Evolutionary conservation across 2,329 filamentous ascomycete genomes (phyloP).

Genomic region (Elsinoe perseae): DNA sequence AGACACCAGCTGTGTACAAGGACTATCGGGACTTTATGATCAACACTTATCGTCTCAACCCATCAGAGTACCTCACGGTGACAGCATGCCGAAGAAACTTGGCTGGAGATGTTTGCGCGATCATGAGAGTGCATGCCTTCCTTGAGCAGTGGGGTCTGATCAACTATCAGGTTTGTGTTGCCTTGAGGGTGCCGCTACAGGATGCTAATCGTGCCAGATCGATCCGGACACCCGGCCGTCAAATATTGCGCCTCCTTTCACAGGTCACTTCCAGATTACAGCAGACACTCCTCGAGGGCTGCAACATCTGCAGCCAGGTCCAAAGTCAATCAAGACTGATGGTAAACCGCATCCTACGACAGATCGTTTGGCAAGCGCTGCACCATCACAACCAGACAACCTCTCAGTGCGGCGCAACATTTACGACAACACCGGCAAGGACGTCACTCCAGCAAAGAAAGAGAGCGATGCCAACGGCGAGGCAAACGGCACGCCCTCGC

Average conservation of each 20-base stretch:
- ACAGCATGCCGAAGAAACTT: slow-evolving; percentile 92
- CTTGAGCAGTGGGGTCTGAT: slow-evolving; percentile 98
- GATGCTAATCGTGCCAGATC: slow-evolving; percentile 53
- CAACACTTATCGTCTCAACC: slow-evolving; percentile 95
- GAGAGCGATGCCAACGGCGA: slow-evolving; percentile 59
- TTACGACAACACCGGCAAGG: slow-evolving; percentile 86
- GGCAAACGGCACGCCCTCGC: slow-evolving; percentile 55
- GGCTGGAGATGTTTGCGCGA: slow-evolving; percentile 94
- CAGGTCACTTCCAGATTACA: slow-evolving; percentile 91
- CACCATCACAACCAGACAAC: slow-evolving; percentile 74
- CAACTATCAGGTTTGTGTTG: slow-evolving; percentile 88
- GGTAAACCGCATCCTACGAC: slow-evolving; percentile 60
- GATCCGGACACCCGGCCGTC: slow-evolving; percentile 92
- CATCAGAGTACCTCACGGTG: slow-evolving; percentile 90
- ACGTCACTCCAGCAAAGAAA: slow-evolving; percentile 54
- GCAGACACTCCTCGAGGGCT: slow-evolving; percentile 92
- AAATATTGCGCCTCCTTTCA: slow-evolving; percentile 92
- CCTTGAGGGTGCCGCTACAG: too few relatives aligned
- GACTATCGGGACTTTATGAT: slow-evolving; percentile 99
- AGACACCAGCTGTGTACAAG: slow-evolving; percentile 94
- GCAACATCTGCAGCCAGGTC: slow-evolving; percentile 87
- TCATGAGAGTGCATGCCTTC: slow-evolving; percentile 97
- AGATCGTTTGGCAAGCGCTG: slow-evolving; percentile 60
- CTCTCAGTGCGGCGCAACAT: slow-evolving; percentile 92
- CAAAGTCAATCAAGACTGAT: slow-evolving; percentile 56